Conservation (phyloP, 2,329 filamentous ascomycete genomes). For the Pyrenochaeta sp. region DNA sequence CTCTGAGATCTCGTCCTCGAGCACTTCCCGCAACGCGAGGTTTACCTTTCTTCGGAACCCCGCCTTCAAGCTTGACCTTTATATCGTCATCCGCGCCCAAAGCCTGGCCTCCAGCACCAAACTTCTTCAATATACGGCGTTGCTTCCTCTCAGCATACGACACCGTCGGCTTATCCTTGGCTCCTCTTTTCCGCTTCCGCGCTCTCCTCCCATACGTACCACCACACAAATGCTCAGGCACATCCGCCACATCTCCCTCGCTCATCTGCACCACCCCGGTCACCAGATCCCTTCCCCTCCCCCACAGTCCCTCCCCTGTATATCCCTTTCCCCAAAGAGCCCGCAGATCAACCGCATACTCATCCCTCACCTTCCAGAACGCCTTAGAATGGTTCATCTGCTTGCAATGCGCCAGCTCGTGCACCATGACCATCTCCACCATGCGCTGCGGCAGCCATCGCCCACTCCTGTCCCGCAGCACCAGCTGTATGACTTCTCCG, state of each 20-base stretch:
- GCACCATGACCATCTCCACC: conserved; percentile 96
- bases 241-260: conserved; percentile 32
- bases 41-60: conserved; percentile 67
- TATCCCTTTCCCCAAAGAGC: conserved; percentile 74
- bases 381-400: conserved; percentile 88
- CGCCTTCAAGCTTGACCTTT: conserved; percentile 72
- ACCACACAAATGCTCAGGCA: conserved; percentile 74
- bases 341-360: conserved; percentile 75
- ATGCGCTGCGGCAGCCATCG: conserved; percentile 81
- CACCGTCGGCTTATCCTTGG: conserved; percentile 56
- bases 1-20: conserved; percentile 76
- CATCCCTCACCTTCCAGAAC: conserved; percentile 82
- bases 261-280: conserved; percentile 48
- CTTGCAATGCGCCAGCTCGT: conserved; percentile 85
- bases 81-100: conserved; percentile 73
- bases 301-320: conserved; percentile 85
- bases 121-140: conserved; percentile 75
- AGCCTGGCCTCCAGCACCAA: conserved; percentile 72
- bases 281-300: conserved; percentile 69
- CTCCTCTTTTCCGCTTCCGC: conserved; percentile 59
- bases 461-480: conserved; percentile 71
- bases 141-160: conserved; percentile 78
- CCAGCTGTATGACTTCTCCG: conserved; percentile 85
- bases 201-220: conserved; percentile 72
- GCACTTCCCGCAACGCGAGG: conserved; percentile 78